Evolutionary conservation across 148 eudicot genomes (phyloP).

Genomic region (Rhododendron ovatum): DNA sequence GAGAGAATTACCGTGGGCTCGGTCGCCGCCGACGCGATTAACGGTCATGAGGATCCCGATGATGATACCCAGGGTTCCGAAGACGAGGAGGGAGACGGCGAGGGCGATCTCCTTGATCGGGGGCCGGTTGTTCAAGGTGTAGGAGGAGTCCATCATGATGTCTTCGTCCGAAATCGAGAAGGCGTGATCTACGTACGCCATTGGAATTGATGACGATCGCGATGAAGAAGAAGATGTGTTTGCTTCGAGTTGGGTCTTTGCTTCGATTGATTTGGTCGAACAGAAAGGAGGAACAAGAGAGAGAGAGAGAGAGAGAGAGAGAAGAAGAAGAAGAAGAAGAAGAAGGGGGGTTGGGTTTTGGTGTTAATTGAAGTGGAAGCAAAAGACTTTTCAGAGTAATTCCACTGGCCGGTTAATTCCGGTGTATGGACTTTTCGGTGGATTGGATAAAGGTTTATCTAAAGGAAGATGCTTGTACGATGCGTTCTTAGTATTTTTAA

Average conservation of each 20-base stretch:
- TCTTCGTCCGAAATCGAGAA: slow-evolving; percentile 92
- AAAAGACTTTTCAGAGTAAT: too few species aligned
- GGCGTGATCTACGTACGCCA: slow-evolving; percentile 98
- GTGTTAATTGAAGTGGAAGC: too few species aligned
- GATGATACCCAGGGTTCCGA: slow-evolving; percentile 67
- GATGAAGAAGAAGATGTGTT: not conserved
- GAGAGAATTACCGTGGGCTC: slow-evolving; percentile 55
- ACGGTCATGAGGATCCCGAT: slow-evolving; percentile 64
- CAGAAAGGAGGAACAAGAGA: not conserved
- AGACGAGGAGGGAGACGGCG: slow-evolving; percentile 81
- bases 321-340: too few species aligned
- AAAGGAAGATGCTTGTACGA: too few species aligned
- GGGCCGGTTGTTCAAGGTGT: slow-evolving; percentile 56
- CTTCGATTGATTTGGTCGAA: not conserved
- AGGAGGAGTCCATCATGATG: slow-evolving; percentile 72
- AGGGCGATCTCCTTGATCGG: slow-evolving; percentile 89
- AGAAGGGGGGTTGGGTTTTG: too few species aligned
- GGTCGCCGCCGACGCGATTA: slow-evolving; percentile 80
- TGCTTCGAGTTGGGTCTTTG: not conserved
- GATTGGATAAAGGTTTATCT: too few species aligned
- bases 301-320: too few species aligned
- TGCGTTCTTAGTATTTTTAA: too few species aligned
- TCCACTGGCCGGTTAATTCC: too few species aligned
- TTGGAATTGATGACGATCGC: slow-evolving; percentile 1
- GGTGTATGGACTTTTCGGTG: too few species aligned